A percentile compares a stretch with the other conserved stretches of the same genome.
phyloP scores from a whole-genome alignment of 1,139 yeast species.

The Saccharomyces pastorianus region DNA sequence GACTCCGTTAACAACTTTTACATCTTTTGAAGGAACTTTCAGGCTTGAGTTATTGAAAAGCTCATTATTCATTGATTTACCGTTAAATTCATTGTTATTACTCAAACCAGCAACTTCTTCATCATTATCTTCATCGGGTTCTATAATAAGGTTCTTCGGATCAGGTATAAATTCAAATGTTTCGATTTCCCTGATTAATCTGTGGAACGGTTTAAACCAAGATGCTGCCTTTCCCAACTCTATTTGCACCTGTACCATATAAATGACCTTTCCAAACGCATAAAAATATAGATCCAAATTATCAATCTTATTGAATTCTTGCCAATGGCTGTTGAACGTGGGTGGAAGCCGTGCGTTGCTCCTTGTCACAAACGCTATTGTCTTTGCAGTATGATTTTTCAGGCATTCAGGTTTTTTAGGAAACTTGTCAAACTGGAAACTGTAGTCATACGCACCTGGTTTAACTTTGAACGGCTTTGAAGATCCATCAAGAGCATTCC shows the following conservation, averaged over 20 bases:
- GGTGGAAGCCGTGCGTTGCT: constrained; percentile 25
- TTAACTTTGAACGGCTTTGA: constrained; percentile 24
- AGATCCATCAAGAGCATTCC: constrained; percentile 25
- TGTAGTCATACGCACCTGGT: constrained; percentile 24
- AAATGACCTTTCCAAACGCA: constrained; percentile 25
- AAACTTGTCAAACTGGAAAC: constrained; percentile 21
- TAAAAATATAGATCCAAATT: constrained; percentile 23
- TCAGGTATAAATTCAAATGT: constrained; percentile 25
- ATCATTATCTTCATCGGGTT: constrained; percentile 7
- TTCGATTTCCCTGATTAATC: constrained; percentile 14
- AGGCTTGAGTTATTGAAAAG: background rate
- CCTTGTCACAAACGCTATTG: constrained; percentile 18
- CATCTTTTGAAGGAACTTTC: background rate
- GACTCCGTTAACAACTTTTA: background rate
- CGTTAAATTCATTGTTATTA: background rate
- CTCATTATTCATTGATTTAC: background rate
- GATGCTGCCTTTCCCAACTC: constrained; percentile 23
- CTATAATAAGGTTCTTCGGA: constrained; percentile 5
- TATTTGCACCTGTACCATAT: constrained; percentile 23
- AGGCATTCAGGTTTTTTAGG: constrained; percentile 23
- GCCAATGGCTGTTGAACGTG: constrained; percentile 24
- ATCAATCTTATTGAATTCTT: constrained; percentile 19
- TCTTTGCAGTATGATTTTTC: constrained; percentile 16
- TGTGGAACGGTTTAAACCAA: constrained; percentile 25
- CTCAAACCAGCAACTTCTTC: constrained; percentile 4